These are phyloP conservation scores for Gossypium schwendimanii DNA, from an alignment of 441 rosid genomes.

Conservation along the genomic window DNA sequence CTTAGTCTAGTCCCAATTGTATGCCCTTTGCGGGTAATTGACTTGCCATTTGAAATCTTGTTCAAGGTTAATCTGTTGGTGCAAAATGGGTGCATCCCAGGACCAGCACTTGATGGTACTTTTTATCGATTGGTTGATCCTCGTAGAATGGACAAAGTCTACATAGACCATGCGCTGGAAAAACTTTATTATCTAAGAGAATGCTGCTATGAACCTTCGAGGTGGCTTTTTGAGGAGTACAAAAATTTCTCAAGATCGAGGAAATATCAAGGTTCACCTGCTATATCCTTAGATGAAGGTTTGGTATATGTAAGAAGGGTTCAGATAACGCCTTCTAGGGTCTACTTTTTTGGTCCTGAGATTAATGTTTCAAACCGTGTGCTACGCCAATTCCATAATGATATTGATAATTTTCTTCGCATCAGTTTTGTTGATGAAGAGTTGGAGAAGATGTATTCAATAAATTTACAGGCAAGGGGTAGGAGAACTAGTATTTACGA, in stretches of 20 bases:
- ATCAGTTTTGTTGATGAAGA: constrained; percentile 52
- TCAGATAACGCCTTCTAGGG: constrained; percentile 38
- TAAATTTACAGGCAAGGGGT: constrained; percentile 22
- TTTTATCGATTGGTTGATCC: constrained; percentile 36
- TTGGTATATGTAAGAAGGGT: constrained; percentile 35
- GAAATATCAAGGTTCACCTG: constrained; percentile 10
- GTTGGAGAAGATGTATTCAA: constrained; percentile 36
- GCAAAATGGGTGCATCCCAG: constrained; percentile 39
- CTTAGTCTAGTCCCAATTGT: constrained; percentile 30
- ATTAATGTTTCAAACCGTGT: constrained; percentile 40
- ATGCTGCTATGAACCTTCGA: constrained; percentile 39
- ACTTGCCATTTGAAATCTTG: constrained; percentile 32
- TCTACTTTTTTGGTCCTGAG: constrained; percentile 44
- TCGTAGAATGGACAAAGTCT: not conserved
- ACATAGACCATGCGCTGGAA: constrained; percentile 31
- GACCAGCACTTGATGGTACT: constrained; percentile 26
- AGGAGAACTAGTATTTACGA: constrained; percentile 33
- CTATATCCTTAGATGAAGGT: constrained; percentile 25
- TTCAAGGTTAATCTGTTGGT: constrained; percentile 40
- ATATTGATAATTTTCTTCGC: constrained; percentile 40
- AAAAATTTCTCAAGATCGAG: constrained; percentile 2
- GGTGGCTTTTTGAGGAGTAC: constrained; percentile 33
- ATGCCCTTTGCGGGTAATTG: constrained; percentile 15
- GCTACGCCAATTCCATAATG: constrained; percentile 23
- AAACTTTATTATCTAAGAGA: constrained; percentile 28